Evolutionary conservation across 1,139 yeast genomes (phyloP).

Genomic region (Yamadazyma dendronema): DNA sequence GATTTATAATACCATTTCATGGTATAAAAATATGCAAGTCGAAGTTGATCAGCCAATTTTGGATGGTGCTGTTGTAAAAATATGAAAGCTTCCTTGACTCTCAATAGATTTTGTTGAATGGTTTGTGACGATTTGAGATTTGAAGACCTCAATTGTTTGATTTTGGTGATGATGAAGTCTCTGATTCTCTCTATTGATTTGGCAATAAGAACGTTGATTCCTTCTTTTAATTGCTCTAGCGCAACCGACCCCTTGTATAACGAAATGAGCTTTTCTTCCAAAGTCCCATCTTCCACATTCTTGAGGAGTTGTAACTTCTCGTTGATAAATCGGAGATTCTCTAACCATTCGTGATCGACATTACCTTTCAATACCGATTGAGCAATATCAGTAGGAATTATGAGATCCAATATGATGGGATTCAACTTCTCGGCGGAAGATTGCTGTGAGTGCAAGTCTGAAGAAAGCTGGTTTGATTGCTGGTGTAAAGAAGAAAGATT

Average conservation of each 20-base stretch:
- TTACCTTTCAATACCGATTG: slow-evolving; percentile 46
- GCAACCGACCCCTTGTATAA: slow-evolving; percentile 31
- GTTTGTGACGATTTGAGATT: slow-evolving; percentile 57
- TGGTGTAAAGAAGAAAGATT: slow-evolving; percentile 59
- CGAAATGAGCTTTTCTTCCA: slow-evolving; percentile 12
- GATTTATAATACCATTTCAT: slow-evolving; percentile 91
- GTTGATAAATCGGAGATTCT: slow-evolving; percentile 52
- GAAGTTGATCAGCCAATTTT: slow-evolving; percentile 71
- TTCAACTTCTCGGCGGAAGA: slow-evolving; percentile 56
- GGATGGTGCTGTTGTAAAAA: slow-evolving; percentile 57
- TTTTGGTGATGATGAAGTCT: slow-evolving; percentile 61
- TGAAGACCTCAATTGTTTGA: slow-evolving; percentile 57
- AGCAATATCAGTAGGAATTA: slow-evolving; percentile 70
- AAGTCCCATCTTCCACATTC: slow-evolving; percentile 17
- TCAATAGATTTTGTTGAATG: slow-evolving; percentile 66
- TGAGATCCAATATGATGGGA: slow-evolving; percentile 69
- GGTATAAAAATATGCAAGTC: slow-evolving; percentile 78
- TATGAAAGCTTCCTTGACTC: slow-evolving; percentile 56
- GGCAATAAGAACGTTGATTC: slow-evolving; percentile 41
- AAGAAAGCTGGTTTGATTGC: slow-evolving; percentile 39
- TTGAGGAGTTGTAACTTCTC: slow-evolving; percentile 55
- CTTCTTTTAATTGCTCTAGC: slow-evolving; percentile 33
- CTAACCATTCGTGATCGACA: slow-evolving; percentile 54
- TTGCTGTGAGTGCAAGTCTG: slow-evolving; percentile 49
- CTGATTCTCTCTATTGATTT: slow-evolving; percentile 74